These are phyloP conservation scores for Plantago major DNA, from an alignment of 257 asterid genomes.

Conservation along the genomic window DNA sequence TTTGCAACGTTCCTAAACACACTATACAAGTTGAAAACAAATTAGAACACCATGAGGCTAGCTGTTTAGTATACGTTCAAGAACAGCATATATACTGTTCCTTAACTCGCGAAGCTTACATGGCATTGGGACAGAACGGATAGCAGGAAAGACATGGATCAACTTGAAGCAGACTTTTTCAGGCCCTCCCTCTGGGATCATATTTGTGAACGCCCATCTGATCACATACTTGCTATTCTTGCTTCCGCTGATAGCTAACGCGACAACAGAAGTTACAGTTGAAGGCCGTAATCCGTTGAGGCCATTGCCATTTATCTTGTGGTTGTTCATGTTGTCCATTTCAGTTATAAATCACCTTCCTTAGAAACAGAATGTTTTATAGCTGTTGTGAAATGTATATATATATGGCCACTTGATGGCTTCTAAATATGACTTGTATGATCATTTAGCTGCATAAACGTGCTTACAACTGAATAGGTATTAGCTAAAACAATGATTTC, in stretches of 20 bases:
- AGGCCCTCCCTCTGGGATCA: constrained; percentile 8
- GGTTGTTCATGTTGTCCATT: too few relatives aligned
- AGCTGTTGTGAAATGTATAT: too few relatives aligned
- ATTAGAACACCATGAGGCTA: neutral
- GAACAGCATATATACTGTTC: neutral
- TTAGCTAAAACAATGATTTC: too few relatives aligned
- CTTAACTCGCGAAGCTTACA: neutral
- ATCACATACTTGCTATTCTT: constrained; percentile 18
- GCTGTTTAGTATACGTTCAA: neutral
- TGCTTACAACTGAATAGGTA: too few relatives aligned
- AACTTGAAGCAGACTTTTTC: constrained; percentile 21
- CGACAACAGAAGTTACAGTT: constrained; percentile 4
- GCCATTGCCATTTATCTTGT: neutral
- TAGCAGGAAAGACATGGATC: constrained; percentile 16
- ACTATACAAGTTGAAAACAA: too few relatives aligned
- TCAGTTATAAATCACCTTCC: too few relatives aligned
- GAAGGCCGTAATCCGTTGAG: constrained; percentile 10
- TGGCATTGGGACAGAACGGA: constrained; percentile 10
- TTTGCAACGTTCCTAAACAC: too few relatives aligned
- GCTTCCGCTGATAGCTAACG: constrained; percentile 14
- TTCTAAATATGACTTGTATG: too few relatives aligned
- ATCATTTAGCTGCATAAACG: too few relatives aligned
- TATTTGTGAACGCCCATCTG: constrained; percentile 13
- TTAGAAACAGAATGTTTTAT: too few relatives aligned
- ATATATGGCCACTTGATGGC: too few relatives aligned